Conservation (phyloP, 352 stramenopile genomes). For the Phytopythium delawarense region DNA sequence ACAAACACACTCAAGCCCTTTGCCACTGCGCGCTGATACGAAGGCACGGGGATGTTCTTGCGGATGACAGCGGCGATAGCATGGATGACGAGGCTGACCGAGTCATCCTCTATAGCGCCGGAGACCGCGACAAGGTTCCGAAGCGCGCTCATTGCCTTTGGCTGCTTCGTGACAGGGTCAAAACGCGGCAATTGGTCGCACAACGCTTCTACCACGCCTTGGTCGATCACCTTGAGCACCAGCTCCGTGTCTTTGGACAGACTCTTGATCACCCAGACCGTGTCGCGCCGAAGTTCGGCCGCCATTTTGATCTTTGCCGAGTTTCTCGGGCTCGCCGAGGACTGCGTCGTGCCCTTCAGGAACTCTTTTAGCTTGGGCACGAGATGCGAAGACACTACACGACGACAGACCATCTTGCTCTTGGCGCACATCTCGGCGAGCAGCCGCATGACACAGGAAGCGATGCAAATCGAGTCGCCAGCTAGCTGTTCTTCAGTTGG, state of each 20-base stretch:
- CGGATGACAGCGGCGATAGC: constrained; percentile 31
- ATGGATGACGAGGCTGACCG: constrained; percentile 13
- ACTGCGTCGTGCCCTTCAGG: constrained; percentile 8
- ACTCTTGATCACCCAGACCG: constrained; percentile 44
- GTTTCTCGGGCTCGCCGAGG: not conserved
- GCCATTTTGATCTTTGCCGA: constrained; percentile 1
- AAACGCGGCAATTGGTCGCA: constrained; percentile 30
- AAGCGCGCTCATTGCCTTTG: constrained; percentile 42
- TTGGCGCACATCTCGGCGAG: constrained; percentile 49
- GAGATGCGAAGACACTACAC: constrained; percentile 63
- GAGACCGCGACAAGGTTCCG: constrained; percentile 17
- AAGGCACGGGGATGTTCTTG: constrained; percentile 23
- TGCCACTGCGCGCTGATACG: constrained; percentile 31
- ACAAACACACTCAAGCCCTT: constrained; percentile 46
- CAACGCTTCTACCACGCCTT: constrained; percentile 45
- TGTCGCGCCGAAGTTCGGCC: constrained; percentile 38
- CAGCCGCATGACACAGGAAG: constrained; percentile 31
- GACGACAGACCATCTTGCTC: constrained; percentile 39
- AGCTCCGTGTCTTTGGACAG: constrained; percentile 66
- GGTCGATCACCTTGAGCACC: constrained; percentile 49
- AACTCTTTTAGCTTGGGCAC: constrained; percentile 47
- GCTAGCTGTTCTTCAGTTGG: constrained; percentile 13
- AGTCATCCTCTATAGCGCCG: constrained; percentile 12
- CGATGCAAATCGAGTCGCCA: constrained; percentile 10
- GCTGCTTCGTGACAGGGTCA: constrained; percentile 30